phyloP scores from a whole-genome alignment of 139 green algal genomes.

The Chlamydomonas schloesseri region DNA sequence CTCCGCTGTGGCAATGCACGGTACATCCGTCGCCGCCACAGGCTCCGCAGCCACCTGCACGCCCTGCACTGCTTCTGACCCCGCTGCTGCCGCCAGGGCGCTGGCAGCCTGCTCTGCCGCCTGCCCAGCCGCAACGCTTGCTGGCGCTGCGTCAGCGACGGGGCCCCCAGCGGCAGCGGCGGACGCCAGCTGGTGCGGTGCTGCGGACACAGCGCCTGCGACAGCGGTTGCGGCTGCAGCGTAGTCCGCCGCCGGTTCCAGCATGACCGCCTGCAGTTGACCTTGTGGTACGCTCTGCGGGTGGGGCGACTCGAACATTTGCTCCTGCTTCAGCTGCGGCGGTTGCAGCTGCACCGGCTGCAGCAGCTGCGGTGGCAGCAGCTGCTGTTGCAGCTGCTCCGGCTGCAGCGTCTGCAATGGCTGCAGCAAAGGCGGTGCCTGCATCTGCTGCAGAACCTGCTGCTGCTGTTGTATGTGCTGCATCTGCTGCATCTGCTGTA shows the following conservation, averaged over 20 bases:
- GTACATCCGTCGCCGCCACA: too few relatives aligned
- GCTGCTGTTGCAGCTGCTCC: neutral
- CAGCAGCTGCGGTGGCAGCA: neutral
- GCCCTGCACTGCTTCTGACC: neutral
- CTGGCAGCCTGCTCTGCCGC: neutral
- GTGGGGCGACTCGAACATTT: neutral
- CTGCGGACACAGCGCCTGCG: too few relatives aligned
- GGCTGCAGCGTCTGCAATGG: neutral
- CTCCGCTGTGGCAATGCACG: too few relatives aligned
- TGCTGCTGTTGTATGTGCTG: neutral
- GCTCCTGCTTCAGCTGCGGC: neutral
- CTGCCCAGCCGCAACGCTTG: neutral
- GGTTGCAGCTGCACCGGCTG: neutral
- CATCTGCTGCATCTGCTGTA: slow-evolving; percentile 9
- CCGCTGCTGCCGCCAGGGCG: neutral
- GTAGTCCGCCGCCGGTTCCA: too few relatives aligned
- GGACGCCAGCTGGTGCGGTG: too few relatives aligned
- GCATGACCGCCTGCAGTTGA: neutral
- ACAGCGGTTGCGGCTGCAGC: too few relatives aligned
- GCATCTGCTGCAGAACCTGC: neutral
- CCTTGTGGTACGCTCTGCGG: neutral
- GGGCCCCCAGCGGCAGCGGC: too few relatives aligned
- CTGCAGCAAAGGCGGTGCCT: neutral
- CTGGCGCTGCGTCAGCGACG: neutral
- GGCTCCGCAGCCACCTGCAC: too few relatives aligned